These are phyloP conservation scores for Xylaria sp. DNA, from an alignment of 2,329 filamentous ascomycete species.

Conservation along the genomic window DNA sequence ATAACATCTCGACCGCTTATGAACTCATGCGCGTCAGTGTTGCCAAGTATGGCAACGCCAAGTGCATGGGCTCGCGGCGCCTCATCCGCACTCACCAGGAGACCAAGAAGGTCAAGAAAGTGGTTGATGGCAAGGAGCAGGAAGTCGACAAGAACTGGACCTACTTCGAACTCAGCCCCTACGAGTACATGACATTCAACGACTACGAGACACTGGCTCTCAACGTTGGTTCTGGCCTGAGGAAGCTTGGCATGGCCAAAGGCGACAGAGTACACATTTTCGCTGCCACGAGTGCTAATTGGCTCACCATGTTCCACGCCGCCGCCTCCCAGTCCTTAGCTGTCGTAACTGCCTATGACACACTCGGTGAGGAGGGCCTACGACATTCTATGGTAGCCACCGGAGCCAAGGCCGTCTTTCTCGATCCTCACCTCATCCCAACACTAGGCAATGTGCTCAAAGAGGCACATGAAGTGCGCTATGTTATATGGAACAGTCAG, in stretches of 20 bases:
- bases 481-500: conserved; percentile 62
- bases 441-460: conserved; percentile 60
- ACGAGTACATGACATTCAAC: conserved; percentile 77
- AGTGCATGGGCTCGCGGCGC: conserved; percentile 72
- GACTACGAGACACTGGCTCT: conserved; percentile 76
- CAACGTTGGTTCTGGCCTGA: conserved; percentile 71
- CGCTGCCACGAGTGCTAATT: conserved; percentile 70
- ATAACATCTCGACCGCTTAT: conserved; percentile 73
- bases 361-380: conserved; percentile 73
- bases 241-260: conserved; percentile 72
- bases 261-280: conserved; percentile 79
- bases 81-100: conserved; percentile 79
- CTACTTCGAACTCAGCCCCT: conserved; percentile 82
- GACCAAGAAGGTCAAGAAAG: conserved; percentile 88
- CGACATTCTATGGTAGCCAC: conserved; percentile 74
- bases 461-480: conserved; percentile 55
- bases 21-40: conserved; percentile 75
- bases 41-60: conserved; percentile 67
- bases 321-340: conserved; percentile 77
- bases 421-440: conserved; percentile 73
- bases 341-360: conserved; percentile 80
- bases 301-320: conserved; percentile 57
- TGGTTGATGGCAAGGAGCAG: conserved; percentile 78
- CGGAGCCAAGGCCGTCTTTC: conserved; percentile 72
- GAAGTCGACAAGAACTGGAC: conserved; percentile 88